Conservation (phyloP, 495 filamentous ascomycete genomes). For the Friedmanniomyces endolithicus region DNA sequence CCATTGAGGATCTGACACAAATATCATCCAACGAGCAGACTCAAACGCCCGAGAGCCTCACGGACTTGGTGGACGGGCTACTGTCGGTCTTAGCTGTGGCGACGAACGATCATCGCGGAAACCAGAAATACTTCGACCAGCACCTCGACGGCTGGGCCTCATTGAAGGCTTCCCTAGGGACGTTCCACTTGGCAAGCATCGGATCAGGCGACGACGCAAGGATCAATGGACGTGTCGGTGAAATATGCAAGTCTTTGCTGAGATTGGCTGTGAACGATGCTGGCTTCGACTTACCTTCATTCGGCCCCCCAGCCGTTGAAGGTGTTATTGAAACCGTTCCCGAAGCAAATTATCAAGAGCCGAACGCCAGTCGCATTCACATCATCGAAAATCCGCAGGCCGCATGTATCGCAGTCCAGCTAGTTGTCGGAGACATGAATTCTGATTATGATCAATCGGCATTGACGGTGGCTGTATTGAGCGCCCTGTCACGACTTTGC, state of each 20-base stretch:
- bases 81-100: slow-evolving; percentile 52
- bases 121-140: slow-evolving; percentile 70
- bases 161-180: background rate
- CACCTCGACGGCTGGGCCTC: slow-evolving; percentile 17
- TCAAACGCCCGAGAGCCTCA: slow-evolving; percentile 15
- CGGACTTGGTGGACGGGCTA: background rate
- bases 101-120: slow-evolving; percentile 70
- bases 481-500: background rate
- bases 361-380: background rate
- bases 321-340: background rate
- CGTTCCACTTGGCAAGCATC: background rate
- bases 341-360: background rate
- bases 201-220: background rate
- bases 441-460: background rate
- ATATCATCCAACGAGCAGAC: slow-evolving; percentile 47
- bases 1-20: background rate
- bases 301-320: slow-evolving; percentile 36
- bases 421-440: background rate
- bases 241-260: background rate
- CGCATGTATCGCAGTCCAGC: background rate
- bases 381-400: background rate
- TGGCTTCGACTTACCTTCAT: slow-evolving; percentile 59
- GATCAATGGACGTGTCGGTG: background rate
- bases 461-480: background rate
- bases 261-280: slow-evolving; percentile 32